Conservation (phyloP, 768 basidiomycete genomes). For the Leccinum boreale region DNA sequence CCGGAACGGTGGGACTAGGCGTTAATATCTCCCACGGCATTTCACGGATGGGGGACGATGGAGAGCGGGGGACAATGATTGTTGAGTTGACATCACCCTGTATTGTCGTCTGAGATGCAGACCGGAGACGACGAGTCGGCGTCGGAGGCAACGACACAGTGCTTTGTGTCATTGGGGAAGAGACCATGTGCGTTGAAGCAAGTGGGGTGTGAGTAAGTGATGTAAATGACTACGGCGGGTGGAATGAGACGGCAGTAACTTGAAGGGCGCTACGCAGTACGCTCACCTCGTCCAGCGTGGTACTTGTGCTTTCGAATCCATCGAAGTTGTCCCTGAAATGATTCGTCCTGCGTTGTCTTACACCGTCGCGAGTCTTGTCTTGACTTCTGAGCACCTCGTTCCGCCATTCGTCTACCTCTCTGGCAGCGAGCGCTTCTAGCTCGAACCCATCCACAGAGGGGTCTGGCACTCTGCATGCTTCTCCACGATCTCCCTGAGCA, state of each 20-base stretch:
- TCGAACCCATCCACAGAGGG: slow-evolving; percentile 35
- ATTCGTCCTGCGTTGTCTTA: slow-evolving; percentile 7
- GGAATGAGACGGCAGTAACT: neutral
- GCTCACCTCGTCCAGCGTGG: slow-evolving; percentile 49
- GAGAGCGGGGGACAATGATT: neutral
- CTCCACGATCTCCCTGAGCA: neutral
- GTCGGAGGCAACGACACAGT: slow-evolving; percentile 15
- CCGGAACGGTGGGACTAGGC: neutral
- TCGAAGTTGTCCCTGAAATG: slow-evolving; percentile 10
- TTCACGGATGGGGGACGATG: neutral
- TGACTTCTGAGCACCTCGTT: slow-evolving; percentile 37
- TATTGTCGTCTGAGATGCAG: slow-evolving; percentile 16
- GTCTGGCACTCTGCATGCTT: slow-evolving; percentile 11
- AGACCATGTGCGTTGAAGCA: slow-evolving; percentile 45
- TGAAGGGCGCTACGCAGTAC: neutral
- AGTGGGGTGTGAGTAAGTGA: slow-evolving; percentile 45
- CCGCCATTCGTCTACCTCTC: slow-evolving; percentile 54
- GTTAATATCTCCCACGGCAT: neutral
- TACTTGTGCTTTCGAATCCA: slow-evolving; percentile 19
- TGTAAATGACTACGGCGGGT: slow-evolving; percentile 38
- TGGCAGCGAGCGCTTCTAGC: slow-evolving; percentile 49
- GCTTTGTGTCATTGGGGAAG: slow-evolving; percentile 24
- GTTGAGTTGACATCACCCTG: neutral
- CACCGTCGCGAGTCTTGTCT: slow-evolving; percentile 1
- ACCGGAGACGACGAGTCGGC: slow-evolving; percentile 13